Conservation (phyloP, 2,329 filamentous ascomycete species). For the Hymenoscyphus fructigenus region DNA sequence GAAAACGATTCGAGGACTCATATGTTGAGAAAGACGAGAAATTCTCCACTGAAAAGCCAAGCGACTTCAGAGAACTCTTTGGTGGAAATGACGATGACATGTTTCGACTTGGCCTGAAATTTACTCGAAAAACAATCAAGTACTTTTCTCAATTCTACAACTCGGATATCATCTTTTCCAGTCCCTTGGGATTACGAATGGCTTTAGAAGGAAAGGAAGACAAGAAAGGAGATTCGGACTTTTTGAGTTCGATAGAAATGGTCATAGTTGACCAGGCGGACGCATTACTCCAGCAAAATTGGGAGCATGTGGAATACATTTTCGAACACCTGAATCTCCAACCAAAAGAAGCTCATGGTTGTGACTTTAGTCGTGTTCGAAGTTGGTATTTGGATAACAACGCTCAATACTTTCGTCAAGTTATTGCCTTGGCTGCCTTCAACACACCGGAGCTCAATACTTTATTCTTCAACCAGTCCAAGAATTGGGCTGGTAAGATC, state of each 20-base stretch:
- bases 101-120: slow-evolving; percentile 94
- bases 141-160: slow-evolving; percentile 95
- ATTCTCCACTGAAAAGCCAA: slow-evolving; percentile 72
- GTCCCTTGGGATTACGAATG: slow-evolving; percentile 84
- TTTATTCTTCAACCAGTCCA: slow-evolving; percentile 72
- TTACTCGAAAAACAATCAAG: slow-evolving; percentile 93
- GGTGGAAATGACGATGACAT: slow-evolving; percentile 96
- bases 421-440: slow-evolving; percentile 76
- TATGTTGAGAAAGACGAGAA: slow-evolving; percentile 70
- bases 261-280: slow-evolving; percentile 90
- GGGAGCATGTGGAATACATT: slow-evolving; percentile 92
- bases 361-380: slow-evolving; percentile 88
- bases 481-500: slow-evolving; percentile 77
- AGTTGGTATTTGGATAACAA: slow-evolving; percentile 92
- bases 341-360: slow-evolving; percentile 85
- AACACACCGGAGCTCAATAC: slow-evolving; percentile 85
- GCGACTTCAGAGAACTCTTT: slow-evolving; percentile 87
- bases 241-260: slow-evolving; percentile 89
- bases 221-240: slow-evolving; percentile 78
- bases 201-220: slow-evolving; percentile 74
- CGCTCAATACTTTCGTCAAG: slow-evolving; percentile 79
- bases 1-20: slow-evolving; percentile 83
- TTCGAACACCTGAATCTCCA: slow-evolving; percentile 90
- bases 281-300: slow-evolving; percentile 95
- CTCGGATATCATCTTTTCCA: slow-evolving; percentile 91